A percentile compares a stretch with the other conserved stretches of the same genome.
These are phyloP conservation scores for Lumnitzera racemosa DNA, from an alignment of 345 rosid species.

Conservation along the genomic window DNA sequence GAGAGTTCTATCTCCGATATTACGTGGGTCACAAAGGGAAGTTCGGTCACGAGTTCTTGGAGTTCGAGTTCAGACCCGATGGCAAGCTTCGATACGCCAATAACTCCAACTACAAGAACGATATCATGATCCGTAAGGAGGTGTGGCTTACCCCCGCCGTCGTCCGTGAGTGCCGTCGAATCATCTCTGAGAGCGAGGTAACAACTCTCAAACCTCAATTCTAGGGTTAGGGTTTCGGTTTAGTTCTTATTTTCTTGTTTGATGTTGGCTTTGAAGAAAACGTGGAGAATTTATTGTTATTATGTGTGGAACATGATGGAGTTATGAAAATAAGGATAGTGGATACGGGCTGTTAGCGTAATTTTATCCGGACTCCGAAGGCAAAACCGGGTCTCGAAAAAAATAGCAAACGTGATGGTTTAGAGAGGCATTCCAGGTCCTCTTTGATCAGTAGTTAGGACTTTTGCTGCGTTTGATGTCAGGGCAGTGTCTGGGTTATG, in stretches of 20 bases:
- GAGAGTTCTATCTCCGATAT: constrained; percentile 86
- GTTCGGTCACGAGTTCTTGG: constrained; percentile 96
- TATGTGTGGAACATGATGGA: too few relatives aligned
- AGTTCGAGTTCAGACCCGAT: constrained; percentile 94
- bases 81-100: constrained; percentile 99
- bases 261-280: too few relatives aligned
- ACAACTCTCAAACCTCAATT: not conserved
- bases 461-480: too few relatives aligned
- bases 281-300: too few relatives aligned
- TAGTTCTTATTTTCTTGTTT: not conserved
- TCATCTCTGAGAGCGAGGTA: constrained; percentile 96
- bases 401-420: too few relatives aligned
- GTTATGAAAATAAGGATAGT: too few relatives aligned
- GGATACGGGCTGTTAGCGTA: too few relatives aligned
- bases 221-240: constrained; percentile 9
- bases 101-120: constrained; percentile 98
- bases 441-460: too few relatives aligned
- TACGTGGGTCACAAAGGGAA: constrained; percentile 99
- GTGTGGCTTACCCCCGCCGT: constrained; percentile 94
- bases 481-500: too few relatives aligned
- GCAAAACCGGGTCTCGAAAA: too few relatives aligned
- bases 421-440: too few relatives aligned
- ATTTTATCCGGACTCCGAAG: too few relatives aligned
- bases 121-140: constrained; percentile 97
- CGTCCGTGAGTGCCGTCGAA: constrained; percentile 90